Base-by-base conservation (phyloP, 2,329 filamentous ascomycete genomes). In the Aureobasidium sp. region DNA sequence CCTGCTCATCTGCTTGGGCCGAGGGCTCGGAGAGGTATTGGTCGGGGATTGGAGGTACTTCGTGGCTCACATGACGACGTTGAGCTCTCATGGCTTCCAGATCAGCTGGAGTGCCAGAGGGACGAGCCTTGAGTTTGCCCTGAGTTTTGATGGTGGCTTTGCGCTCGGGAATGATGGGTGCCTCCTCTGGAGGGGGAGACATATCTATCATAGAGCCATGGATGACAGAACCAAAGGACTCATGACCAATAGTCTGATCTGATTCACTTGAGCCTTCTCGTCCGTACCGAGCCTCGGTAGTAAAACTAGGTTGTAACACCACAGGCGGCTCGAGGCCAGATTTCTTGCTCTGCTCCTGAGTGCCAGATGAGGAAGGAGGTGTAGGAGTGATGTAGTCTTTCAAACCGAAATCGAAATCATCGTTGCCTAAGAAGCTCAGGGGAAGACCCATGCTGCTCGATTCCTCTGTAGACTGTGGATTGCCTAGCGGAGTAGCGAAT, bases 131-230 rank as follows among this genome's bases (percentile, higher is more conserved):
- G 44, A 97, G 81, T 73, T 87, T 91, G 11, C 90, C 90, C 8
- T 91, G 68, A 4, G 91, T 89, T 73, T 93, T 94, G 76, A 97
- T 92, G 0, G 93, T 97, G 5, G 93, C 91, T 51, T 90, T 78
- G 50, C 86, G 84, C 68, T 96, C 91, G 1, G 93, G 91, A 62
- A 97, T 85, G 39, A 80, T 80, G 2, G 85, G 85, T 0, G 85
- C 83, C 49, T 84, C 63, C 27, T 61, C 59, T 14, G 49, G 48
- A 21, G 59, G 59, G 16, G 58, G 58, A 37, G 48, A 44, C 61
- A 77, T 72, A 8, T 67, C 74, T 16, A 59, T 63, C 36, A 61
- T 61, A 0, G 63, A 63, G 29, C 51, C 55, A 49, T 53, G 59
- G 8, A 61, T 61, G 13, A 53, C 59, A 48, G 48, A 54, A 16